Evolutionary conservation across 176 grass and related monocot genomes (phyloP), one percentile per base, ranked within the genome.

Genomic region (Miscanthus lutarioriparius): DNA sequence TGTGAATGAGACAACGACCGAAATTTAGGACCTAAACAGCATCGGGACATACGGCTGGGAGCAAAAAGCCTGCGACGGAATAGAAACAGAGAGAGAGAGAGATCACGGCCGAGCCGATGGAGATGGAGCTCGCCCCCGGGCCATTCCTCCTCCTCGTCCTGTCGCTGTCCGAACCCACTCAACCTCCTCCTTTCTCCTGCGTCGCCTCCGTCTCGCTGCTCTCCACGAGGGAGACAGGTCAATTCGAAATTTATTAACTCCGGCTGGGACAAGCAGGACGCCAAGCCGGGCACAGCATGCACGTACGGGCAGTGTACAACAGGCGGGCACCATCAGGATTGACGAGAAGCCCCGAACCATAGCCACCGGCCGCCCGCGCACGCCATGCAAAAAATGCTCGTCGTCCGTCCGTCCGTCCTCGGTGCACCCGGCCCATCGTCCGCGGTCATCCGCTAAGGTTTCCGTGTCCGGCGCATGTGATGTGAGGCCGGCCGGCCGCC

Each of bases 121-220:
- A 7, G 37, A 36, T 36, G 39, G 9, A 43, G 40, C 40, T 43
- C 40, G 8, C 58, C 33, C 33, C 33, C 58, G 1, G 28, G 4
- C 38, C 51, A 77, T 84, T 84, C 74, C 40, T 43, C 40, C 9
- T 39, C 38, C n/a, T 85, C 77, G 86, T 78, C 66, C 48, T 82
- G 90, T 91, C 86, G 51, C 83, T 80, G 80, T 91, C 89, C 64
- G 41, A 33, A 51, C 51, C 61, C 7, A 7, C 70, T 11, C 32
- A 3, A 3, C 4, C 33, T 35, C 33, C 6, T 19, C n/a, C 75
- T 61, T 77, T 82, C 59, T 63, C 84, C 69, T 20, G 45, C 67
- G 77, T 74, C 72, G 9, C 10, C 56, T 7, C 69, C 8, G 35
- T 8, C 49, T 27, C 33, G 6, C 20, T n/a, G 39, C 63, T 15